A percentile compares a stretch with the other conserved stretches of the same genome.
Evolutionary conservation across 208 protist species (phyloP).

Genomic region (Phytomonas sp.): DNA sequence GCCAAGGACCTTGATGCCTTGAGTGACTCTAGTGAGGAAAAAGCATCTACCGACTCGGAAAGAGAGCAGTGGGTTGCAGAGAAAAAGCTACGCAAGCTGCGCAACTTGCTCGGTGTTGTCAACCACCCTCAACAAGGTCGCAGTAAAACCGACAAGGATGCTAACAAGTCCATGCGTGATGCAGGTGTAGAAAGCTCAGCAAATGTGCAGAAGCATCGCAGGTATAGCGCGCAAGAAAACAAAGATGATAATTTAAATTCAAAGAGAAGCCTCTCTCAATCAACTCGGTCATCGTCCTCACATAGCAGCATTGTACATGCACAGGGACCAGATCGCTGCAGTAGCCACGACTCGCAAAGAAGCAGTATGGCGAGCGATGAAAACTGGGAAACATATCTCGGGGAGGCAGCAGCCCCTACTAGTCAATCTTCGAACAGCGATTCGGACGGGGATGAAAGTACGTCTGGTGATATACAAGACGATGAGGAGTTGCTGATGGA

Average conservation of each 20-base stretch:
- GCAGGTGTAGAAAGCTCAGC: neutral
- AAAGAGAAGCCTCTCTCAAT: neutral
- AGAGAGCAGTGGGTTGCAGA: constrained; percentile 24
- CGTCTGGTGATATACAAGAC: constrained; percentile 16
- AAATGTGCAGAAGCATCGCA: constrained; percentile 4
- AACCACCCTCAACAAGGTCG: neutral
- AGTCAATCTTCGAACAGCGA: constrained; percentile 14
- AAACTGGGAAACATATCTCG: constrained; percentile 30
- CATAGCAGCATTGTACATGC: neutral
- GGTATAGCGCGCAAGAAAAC: neutral
- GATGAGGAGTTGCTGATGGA: constrained; percentile 17
- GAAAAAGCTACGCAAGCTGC: constrained; percentile 28
- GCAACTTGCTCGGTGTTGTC: constrained; percentile 27
- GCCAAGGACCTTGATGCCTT: constrained; percentile 62
- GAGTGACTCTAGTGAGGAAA: constrained; percentile 67
- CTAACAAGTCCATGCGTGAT: neutral
- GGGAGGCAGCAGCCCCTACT: constrained; percentile 11
- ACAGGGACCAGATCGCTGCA: neutral
- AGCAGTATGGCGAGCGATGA: constrained; percentile 17
- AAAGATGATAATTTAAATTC: neutral
- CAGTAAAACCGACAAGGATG: neutral
- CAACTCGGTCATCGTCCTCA: neutral
- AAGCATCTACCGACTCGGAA: constrained; percentile 56
- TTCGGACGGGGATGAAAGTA: constrained; percentile 11
- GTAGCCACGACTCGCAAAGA: neutral